These are phyloP conservation scores for Monascus ruber DNA, from an alignment of 2,329 filamentous ascomycete genomes.

Conservation along the genomic window DNA sequence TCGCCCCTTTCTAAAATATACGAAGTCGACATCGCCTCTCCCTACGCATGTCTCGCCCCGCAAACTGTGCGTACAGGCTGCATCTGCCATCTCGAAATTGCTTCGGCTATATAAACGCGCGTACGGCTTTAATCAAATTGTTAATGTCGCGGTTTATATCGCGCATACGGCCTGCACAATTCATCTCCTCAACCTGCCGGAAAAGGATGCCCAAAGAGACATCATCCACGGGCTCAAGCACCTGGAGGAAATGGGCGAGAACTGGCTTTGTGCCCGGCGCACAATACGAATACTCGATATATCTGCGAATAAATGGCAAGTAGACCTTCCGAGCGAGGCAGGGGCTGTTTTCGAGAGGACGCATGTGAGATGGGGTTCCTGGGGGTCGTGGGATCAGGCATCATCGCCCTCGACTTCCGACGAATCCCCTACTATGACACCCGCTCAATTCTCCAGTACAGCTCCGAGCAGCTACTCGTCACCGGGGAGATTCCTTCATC, in stretches of 20 bases:
- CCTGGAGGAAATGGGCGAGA: constrained; percentile 88
- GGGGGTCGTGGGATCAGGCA: constrained; percentile 37
- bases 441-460: constrained; percentile 8
- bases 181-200: constrained; percentile 82
- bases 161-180: constrained; percentile 89
- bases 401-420: constrained; percentile 19
- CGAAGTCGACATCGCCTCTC: constrained; percentile 66
- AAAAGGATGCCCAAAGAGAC: constrained; percentile 81
- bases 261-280: constrained; percentile 81
- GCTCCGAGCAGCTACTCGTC: constrained; percentile 10
- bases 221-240: constrained; percentile 85
- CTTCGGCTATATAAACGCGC: constrained; percentile 87
- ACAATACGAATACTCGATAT: constrained; percentile 78
- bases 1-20: constrained; percentile 87
- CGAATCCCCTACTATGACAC: constrained; percentile 12
- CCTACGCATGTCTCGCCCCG: constrained; percentile 81
- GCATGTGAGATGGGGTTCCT: constrained; percentile 67
- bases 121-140: constrained; percentile 85
- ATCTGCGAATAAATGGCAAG: constrained; percentile 77
- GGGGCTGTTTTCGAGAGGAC: constrained; percentile 62
- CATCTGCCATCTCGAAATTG: constrained; percentile 82
- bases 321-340: constrained; percentile 77
- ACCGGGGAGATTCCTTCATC: constrained; percentile 1
- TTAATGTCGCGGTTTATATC: constrained; percentile 94
- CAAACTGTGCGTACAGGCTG: constrained; percentile 81